phyloP scores from a whole-genome alignment of 768 basidiomycete species.

The Asterophora lycoperdoides region DNA sequence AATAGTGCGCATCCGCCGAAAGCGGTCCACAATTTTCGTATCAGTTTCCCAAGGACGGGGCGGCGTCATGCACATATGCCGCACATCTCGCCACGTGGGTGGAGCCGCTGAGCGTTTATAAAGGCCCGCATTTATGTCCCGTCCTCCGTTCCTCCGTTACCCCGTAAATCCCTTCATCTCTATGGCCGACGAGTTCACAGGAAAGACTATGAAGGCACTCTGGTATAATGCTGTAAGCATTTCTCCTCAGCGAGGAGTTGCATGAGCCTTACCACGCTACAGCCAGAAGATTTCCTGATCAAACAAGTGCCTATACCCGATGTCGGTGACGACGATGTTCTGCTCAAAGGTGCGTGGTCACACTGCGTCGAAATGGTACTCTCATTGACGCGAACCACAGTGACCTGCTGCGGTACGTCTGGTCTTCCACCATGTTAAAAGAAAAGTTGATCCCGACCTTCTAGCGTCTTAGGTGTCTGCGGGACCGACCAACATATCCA shows the following conservation, averaged over 20 bases:
- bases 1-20: no score
- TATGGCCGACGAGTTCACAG: conserved; percentile 18
- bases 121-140: no score
- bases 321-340: conserved; percentile 63
- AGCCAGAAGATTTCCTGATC: conserved; percentile 67
- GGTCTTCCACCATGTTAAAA: neutral
- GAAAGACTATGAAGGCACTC: conserved; percentile 59
- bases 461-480: conserved; percentile 39
- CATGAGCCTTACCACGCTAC: conserved; percentile 8
- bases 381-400: conserved; percentile 19
- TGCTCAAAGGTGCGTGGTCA: conserved; percentile 53
- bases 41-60: no score
- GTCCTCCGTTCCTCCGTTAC: conserved; percentile 3
- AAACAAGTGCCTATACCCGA: conserved; percentile 64
- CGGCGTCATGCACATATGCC: no score
- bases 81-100: no score
- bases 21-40: no score
- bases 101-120: no score
- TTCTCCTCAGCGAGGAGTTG: neutral
- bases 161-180: no score
- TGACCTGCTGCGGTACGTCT: conserved; percentile 39
- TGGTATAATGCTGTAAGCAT: conserved; percentile 55
- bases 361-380: conserved; percentile 1
- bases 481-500: conserved; percentile 65
- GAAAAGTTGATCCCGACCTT: neutral